Conservation (phyloP, 129 eudicot species). For the Flaveria brownii region DNA sequence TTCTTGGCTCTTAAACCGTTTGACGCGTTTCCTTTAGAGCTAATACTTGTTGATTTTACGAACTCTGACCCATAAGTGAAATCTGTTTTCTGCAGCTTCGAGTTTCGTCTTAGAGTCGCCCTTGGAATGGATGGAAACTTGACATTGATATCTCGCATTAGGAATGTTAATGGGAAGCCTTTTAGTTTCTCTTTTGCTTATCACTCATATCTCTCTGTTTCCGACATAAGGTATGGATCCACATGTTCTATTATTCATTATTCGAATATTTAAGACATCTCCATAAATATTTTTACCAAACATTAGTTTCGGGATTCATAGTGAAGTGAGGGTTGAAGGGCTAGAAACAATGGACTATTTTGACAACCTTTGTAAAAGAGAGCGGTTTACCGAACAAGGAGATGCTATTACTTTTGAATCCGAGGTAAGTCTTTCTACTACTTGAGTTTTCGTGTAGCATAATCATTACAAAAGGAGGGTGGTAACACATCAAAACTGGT, state of each 20-base stretch:
- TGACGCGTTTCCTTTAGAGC: neutral
- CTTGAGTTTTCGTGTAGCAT: neutral
- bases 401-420: slow-evolving; percentile 96
- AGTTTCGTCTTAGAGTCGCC: slow-evolving; percentile 84
- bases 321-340: slow-evolving; percentile 98
- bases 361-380: slow-evolving; percentile 71
- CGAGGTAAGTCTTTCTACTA: slow-evolving; percentile 53
- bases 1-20: neutral
- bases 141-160: slow-evolving; percentile 75
- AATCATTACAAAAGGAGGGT: too few species aligned
- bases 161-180: slow-evolving; percentile 83
- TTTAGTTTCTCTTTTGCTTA: slow-evolving; percentile 91
- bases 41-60: neutral
- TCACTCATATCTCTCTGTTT: slow-evolving; percentile 81
- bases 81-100: slow-evolving; percentile 53
- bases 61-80: neutral
- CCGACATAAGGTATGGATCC: slow-evolving; percentile 77
- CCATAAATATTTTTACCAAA: neutral
- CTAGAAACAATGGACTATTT: slow-evolving; percentile 86
- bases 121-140: slow-evolving; percentile 77
- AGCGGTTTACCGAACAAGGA: slow-evolving; percentile 92
- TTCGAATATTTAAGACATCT: neutral
- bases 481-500: neutral
- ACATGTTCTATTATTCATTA: neutral
- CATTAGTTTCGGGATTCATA: slow-evolving; percentile 18